phyloP scores from a whole-genome alignment of 805 yeast species.

The Metschnikowia santaceciliae region DNA sequence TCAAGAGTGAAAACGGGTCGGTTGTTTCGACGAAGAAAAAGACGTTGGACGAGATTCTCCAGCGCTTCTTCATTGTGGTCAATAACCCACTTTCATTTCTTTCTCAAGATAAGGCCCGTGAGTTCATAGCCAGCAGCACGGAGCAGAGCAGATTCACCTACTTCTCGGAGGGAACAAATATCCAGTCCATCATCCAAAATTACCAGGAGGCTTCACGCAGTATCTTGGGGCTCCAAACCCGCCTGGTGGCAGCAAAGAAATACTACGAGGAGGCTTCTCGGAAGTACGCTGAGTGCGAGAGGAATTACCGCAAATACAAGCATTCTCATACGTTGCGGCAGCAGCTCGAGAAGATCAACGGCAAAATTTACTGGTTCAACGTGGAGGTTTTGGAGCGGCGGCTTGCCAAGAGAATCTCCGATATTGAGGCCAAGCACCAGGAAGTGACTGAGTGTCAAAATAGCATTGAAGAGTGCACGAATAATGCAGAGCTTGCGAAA shows the following conservation, averaged over 20 bases:
- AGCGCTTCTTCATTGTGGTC: slow-evolving; percentile 69
- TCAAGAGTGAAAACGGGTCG: slow-evolving; percentile 51
- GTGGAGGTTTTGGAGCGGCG: slow-evolving; percentile 29
- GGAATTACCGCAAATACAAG: slow-evolving; percentile 31
- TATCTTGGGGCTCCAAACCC: slow-evolving; percentile 27
- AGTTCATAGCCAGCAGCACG: slow-evolving; percentile 75
- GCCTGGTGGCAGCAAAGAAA: slow-evolving; percentile 23
- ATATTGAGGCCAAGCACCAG: slow-evolving; percentile 9
- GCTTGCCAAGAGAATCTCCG: slow-evolving; percentile 18
- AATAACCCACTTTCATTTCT: slow-evolving; percentile 90
- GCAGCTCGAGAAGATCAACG: slow-evolving; percentile 32
- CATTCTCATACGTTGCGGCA: slow-evolving; percentile 32
- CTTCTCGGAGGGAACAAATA: slow-evolving; percentile 77
- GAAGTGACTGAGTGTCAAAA: slow-evolving; percentile 18
- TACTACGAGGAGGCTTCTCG: slow-evolving; percentile 24
- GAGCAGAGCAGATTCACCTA: slow-evolving; percentile 67
- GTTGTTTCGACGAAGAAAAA: slow-evolving; percentile 57
- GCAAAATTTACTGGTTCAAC: slow-evolving; percentile 42
- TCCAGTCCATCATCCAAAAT: slow-evolving; percentile 61
- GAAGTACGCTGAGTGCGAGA: slow-evolving; percentile 27
- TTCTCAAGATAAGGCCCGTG: slow-evolving; percentile 91
- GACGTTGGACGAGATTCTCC: slow-evolving; percentile 64
- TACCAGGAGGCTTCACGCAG: slow-evolving; percentile 33
- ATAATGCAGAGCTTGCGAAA: not conserved
- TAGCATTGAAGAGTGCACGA: slow-evolving; percentile 18